Conservation (phyloP, 257 asterid species). For the Paulownia fortunei region DNA sequence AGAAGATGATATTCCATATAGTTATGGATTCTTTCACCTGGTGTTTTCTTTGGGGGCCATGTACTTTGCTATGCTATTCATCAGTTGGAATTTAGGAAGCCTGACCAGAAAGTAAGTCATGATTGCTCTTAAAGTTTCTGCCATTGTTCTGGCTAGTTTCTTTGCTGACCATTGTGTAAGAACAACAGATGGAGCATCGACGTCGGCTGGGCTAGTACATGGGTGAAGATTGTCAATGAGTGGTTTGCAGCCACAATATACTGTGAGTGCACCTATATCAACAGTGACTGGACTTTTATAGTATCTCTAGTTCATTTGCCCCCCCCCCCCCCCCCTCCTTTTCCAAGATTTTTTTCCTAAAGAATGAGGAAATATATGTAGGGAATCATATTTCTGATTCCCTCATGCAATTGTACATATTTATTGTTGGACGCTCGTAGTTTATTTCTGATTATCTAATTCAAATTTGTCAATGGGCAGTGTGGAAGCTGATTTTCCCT, state of each 20-base stretch:
- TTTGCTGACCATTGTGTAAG: background rate
- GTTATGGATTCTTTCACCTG: slow-evolving; percentile 85
- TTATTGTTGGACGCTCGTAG: background rate
- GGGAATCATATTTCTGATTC: background rate
- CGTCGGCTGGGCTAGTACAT: slow-evolving; percentile 95
- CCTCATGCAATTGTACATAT: background rate
- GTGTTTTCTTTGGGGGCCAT: slow-evolving; percentile 91
- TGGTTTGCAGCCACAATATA: slow-evolving; percentile 96
- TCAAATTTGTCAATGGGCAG: slow-evolving; percentile 46
- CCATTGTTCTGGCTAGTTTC: background rate
- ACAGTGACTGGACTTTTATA: background rate
- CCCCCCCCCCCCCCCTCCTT: too few species aligned
- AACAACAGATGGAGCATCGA: slow-evolving; percentile 86
- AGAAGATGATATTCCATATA: slow-evolving; percentile 80
- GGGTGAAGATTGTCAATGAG: slow-evolving; percentile 91
- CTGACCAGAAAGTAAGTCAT: slow-evolving; percentile 70
- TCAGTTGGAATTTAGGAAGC: slow-evolving; percentile 90
- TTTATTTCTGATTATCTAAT: background rate
- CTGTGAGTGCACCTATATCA: slow-evolving; percentile 43
- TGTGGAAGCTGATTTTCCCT: slow-evolving; percentile 92
- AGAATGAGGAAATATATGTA: too few species aligned
- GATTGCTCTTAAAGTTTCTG: background rate
- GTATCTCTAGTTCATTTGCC: too few species aligned
- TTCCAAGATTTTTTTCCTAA: too few species aligned
- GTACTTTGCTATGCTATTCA: slow-evolving; percentile 92